phyloP scores from a whole-genome alignment of 441 rosid species.

The Pelargonium cotyledonis region DNA sequence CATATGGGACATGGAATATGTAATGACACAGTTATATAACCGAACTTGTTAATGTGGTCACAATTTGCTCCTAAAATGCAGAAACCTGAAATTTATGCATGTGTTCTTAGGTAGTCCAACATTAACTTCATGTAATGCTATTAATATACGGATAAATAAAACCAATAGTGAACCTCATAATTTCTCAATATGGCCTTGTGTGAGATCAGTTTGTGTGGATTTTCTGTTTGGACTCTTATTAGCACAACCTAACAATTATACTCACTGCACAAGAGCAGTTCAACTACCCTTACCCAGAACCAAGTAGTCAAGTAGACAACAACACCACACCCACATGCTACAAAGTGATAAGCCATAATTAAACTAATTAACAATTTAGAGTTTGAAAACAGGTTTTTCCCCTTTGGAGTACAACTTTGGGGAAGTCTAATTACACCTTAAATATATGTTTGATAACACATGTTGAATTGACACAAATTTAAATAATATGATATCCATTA shows the following conservation, averaged over 20 bases:
- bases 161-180: not conserved
- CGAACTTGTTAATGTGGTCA: not conserved
- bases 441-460: too few species aligned
- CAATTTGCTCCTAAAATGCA: not conserved
- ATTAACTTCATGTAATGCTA: not conserved
- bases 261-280: not conserved
- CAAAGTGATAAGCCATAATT: not conserved
- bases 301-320: not conserved
- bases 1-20: too few species aligned
- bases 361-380: not conserved
- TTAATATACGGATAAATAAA: not conserved
- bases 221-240: not conserved
- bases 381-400: too few species aligned
- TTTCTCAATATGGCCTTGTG: not conserved
- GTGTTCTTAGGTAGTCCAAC: not conserved
- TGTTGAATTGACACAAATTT: too few species aligned
- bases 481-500: too few species aligned
- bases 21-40: too few species aligned
- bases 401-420: too few species aligned
- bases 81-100: not conserved
- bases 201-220: not conserved
- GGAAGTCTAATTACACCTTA: too few species aligned
- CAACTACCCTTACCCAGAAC: not conserved
- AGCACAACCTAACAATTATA: not conserved
- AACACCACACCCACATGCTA: not conserved